A percentile compares a stretch with the other conserved stretches of the same genome.
Conservation (phyloP, 768 basidiomycete species). For the Mycena rebaudengoi region DNA sequence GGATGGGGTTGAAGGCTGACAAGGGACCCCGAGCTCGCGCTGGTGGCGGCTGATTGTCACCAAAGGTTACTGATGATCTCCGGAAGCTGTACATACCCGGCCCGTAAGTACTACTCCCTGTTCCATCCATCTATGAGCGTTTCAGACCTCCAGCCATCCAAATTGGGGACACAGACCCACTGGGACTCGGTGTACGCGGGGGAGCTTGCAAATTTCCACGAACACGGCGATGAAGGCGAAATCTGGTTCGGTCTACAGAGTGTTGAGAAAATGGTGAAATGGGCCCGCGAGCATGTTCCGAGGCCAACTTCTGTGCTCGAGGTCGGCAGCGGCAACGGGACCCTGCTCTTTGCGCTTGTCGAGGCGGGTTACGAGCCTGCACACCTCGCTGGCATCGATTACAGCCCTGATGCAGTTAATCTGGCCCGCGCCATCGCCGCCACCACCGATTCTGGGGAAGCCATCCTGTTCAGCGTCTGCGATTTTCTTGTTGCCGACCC, state of each 20-base stretch:
- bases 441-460: conserved; percentile 44
- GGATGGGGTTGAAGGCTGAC: not conserved
- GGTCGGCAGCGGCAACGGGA: conserved; percentile 84
- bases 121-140: conserved; percentile 44
- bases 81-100: too few relatives aligned
- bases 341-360: conserved; percentile 73
- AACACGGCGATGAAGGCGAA: conserved; percentile 86
- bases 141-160: conserved; percentile 69
- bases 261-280: conserved; percentile 82
- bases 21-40: too few relatives aligned
- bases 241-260: conserved; percentile 87
- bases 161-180: conserved; percentile 80
- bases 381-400: conserved; percentile 74
- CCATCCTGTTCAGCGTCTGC: conserved; percentile 64
- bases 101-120: too few relatives aligned
- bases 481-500: conserved; percentile 73
- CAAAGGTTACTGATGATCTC: too few relatives aligned
- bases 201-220: conserved; percentile 77
- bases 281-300: conserved; percentile 67
- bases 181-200: conserved; percentile 82
- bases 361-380: conserved; percentile 69
- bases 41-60: too few relatives aligned
- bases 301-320: conserved; percentile 72
- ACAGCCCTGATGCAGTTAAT: conserved; percentile 74
- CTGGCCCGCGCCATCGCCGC: conserved; percentile 66